Percentiles rank a stretch among this genome's conserved stretches.
Evolutionary conservation across 805 yeast species (phyloP).

Genomic region (Ogataea sp.): DNA sequence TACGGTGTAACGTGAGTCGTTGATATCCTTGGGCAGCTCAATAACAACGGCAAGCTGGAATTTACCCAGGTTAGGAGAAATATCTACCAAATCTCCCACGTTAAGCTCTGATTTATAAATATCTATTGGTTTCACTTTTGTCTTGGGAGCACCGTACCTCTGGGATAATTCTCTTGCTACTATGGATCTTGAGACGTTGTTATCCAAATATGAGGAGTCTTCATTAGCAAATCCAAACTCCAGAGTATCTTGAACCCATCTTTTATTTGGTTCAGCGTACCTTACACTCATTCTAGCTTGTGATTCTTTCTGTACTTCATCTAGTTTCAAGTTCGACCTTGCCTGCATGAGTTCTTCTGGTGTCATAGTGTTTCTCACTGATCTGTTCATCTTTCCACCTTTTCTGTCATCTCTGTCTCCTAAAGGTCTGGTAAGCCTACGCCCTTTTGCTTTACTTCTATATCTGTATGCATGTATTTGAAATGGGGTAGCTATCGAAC

Average conservation of each 20-base stretch:
- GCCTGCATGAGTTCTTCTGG: slow-evolving; percentile 22
- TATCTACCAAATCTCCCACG: slow-evolving; percentile 59
- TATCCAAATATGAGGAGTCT: not conserved
- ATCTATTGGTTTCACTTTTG: slow-evolving; percentile 9
- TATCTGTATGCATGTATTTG: not conserved
- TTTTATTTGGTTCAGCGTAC: slow-evolving; percentile 20
- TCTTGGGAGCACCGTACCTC: slow-evolving; percentile 10
- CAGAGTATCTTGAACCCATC: slow-evolving; percentile 16
- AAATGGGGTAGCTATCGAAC: not conserved
- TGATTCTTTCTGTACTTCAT: slow-evolving; percentile 14
- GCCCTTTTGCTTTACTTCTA: not conserved
- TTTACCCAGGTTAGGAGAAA: slow-evolving; percentile 16
- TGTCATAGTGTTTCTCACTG: slow-evolving; percentile 14
- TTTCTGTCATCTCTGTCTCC: not conserved
- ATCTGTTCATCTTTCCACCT: not conserved
- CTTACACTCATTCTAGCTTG: slow-evolving; percentile 15
- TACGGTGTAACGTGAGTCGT: slow-evolving; percentile 50
- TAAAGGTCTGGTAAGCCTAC: not conserved
- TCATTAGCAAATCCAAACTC: not conserved
- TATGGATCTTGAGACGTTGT: not conserved
- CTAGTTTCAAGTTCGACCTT: slow-evolving; percentile 20
- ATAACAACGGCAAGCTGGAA: slow-evolving; percentile 36
- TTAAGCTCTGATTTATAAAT: slow-evolving; percentile 23
- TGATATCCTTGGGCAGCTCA: slow-evolving; percentile 38
- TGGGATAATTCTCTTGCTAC: slow-evolving; percentile 6